Evolutionary conservation across 768 basidiomycete genomes (phyloP), one percentile per base, ranked within the genome.

Genomic region (Tricholoma hemisulphureum): DNA sequence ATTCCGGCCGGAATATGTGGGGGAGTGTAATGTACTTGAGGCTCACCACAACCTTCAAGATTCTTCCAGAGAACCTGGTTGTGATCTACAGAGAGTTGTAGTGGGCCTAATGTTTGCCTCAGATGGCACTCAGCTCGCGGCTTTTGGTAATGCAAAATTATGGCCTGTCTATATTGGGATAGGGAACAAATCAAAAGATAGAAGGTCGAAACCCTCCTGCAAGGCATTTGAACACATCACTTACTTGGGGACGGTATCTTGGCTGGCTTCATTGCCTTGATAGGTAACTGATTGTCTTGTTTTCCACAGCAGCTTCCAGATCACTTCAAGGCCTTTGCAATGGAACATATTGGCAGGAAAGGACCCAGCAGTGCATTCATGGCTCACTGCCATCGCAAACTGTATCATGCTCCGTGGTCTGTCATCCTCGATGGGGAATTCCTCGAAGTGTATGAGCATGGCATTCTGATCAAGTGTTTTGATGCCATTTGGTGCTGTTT

Each of bases 121-220:
- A n/a, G n/a, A n/a, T n/a, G n/a, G n/a, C n/a, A n/a, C n/a, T n/a
- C n/a, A n/a, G n/a, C n/a, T n/a, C n/a, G n/a, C n/a, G n/a, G n/a
- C n/a, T n/a, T n/a, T n/a, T n/a, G n/a, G n/a, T n/a, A n/a, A n/a
- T n/a, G n/a, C n/a, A n/a, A n/a, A n/a, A n/a, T n/a, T n/a, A n/a
- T n/a, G n/a, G n/a, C n/a, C n/a, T n/a, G n/a, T n/a, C n/a, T n/a
- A n/a, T 69, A 68, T 48, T 57, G n/a, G n/a, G n/a, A n/a, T n/a
- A n/a, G n/a, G n/a, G n/a, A n/a, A n/a, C n/a, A n/a, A 67, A 6
- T 75, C 75, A 0, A 78, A 77, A 54, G 75, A 74, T 53, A 49
- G 56, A 0, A 60, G 66, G 0, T 53, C 53, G 2, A 63, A 66
- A 9, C 73, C 72, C 0, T 46, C 45, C 18, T 14, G 60, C 39